Percentiles rank a stretch among this genome's conserved stretches.
Evolutionary conservation across 306 rosid genomes (phyloP).

Genomic region (Abrus pulchellus): DNA sequence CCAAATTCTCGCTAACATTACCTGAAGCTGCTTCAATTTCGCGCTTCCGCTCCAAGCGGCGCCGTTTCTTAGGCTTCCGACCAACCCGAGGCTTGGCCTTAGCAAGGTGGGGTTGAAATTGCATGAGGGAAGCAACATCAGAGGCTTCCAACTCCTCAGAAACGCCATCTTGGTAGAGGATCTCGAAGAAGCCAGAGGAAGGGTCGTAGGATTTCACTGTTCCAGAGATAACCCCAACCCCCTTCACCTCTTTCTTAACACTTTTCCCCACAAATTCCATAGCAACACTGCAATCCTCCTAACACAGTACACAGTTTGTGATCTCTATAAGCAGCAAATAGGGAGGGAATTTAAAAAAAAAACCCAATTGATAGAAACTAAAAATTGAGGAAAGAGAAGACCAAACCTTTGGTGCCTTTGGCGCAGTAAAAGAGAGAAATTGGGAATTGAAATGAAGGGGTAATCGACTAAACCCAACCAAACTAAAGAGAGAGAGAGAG

Average conservation of each 20-base stretch:
- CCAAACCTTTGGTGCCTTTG: slow-evolving; percentile 23
- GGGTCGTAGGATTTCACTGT: slow-evolving; percentile 78
- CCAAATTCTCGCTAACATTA: slow-evolving; percentile 57
- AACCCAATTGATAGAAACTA: background rate
- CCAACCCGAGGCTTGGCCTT: slow-evolving; percentile 54
- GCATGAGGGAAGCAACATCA: slow-evolving; percentile 60
- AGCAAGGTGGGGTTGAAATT: slow-evolving; percentile 44
- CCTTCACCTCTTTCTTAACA: slow-evolving; percentile 68
- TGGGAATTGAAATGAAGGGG: slow-evolving; percentile 52
- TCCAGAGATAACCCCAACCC: slow-evolving; percentile 63
- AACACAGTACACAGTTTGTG: slow-evolving; percentile 44
- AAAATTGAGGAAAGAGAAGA: slow-evolving; percentile 20
- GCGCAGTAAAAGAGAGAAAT: slow-evolving; percentile 16
- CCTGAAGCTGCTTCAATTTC: slow-evolving; percentile 56
- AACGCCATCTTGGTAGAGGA: slow-evolving; percentile 70
- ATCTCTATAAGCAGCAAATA: slow-evolving; percentile 49
- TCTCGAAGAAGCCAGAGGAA: slow-evolving; percentile 68
- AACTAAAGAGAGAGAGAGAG: slow-evolving; percentile 22
- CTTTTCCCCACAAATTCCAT: slow-evolving; percentile 85
- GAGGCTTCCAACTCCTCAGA: slow-evolving; percentile 70
- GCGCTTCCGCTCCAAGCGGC: slow-evolving; percentile 48
- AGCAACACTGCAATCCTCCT: slow-evolving; percentile 32
- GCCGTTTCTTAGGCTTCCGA: slow-evolving; percentile 83
- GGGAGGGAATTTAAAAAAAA: background rate
- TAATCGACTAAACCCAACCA: background rate